phyloP scores from a whole-genome alignment of 1,139 yeast genomes.

The Dujonia santamariae region DNA sequence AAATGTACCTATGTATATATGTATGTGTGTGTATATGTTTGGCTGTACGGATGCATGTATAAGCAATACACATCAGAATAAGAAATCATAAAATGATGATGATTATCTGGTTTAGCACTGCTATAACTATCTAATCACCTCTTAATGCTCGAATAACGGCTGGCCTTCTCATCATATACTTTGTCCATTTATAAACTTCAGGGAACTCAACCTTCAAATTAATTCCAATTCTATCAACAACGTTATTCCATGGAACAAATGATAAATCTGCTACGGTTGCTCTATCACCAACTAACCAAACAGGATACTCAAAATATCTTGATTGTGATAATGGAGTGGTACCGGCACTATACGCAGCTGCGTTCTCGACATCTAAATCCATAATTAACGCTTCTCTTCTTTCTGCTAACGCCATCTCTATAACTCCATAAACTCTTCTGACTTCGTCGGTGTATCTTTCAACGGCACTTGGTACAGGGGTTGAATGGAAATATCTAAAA shows the following conservation, averaged over 20 bases:
- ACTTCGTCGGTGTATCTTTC: slow-evolving; percentile 93
- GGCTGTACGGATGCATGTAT: too few species aligned
- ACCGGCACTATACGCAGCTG: slow-evolving; percentile 86
- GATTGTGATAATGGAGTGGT: slow-evolving; percentile 85
- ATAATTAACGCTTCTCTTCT: slow-evolving; percentile 85
- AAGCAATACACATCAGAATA: too few species aligned
- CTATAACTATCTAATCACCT: slow-evolving; percentile 53
- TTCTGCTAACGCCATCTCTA: slow-evolving; percentile 94
- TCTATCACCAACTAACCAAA: slow-evolving; percentile 91
- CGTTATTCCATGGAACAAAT: slow-evolving; percentile 96
- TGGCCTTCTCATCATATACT: slow-evolving; percentile 86
- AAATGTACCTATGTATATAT: not conserved
- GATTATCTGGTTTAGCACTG: too few species aligned
- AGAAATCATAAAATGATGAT: too few species aligned
- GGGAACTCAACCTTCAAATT: slow-evolving; percentile 86
- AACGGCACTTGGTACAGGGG: slow-evolving; percentile 83
- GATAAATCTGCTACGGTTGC: slow-evolving; percentile 90
- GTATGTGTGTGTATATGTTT: too few species aligned
- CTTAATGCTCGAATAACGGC: slow-evolving; percentile 76
- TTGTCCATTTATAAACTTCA: slow-evolving; percentile 95
- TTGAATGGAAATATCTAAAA: slow-evolving; percentile 86
- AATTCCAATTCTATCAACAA: slow-evolving; percentile 88
- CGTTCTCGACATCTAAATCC: slow-evolving; percentile 87
- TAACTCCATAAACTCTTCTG: slow-evolving; percentile 87
- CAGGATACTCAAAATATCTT: slow-evolving; percentile 87